Base-by-base conservation (phyloP, 345 rosid genomes). In the Citrus reticulata region DNA sequence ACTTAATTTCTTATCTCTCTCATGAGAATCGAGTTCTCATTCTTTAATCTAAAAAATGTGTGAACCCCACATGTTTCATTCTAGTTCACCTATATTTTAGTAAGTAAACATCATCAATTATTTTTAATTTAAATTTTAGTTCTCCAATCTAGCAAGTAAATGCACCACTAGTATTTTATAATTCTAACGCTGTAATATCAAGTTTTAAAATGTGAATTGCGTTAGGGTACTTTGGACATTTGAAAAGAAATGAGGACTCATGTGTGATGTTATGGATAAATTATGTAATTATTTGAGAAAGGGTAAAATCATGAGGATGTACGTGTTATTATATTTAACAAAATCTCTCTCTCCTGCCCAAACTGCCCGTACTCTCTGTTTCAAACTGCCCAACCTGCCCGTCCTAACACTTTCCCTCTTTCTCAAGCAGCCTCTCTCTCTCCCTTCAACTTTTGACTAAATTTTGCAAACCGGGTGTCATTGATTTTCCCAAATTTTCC, bases 361-460 rank as follows among this genome's bases (percentile, higher is more conserved):
- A 79, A 1, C 86, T 88, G 88, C 88, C 91, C 90, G n/a, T 6
- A 7, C 70, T 73, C 78, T 37, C 58, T 84, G 80, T 86, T 86
- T 81, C 82, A 85, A 85, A 16, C 85, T 93, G 89, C 93, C 93
- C 91, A 68, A 29, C 6, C 83, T 91, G 89, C 97, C 93, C 94
- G 62, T 68, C 74, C 80, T 83, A 83, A 80, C 88, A 78, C 91
- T 86, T 85, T 88, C 88, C 87, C 86, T 86, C 90, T 82, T 81
- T 79, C 83, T 83, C 80, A 79, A 86, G 83, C 82, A 39, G 80
- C 82, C 83, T 73, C 27, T 0, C 2, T 54, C 73, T 77, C 75
- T 80, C 82, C 73, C 82, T 79, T 57, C 22, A 29, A 74, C 83
- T 85, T 90, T 90, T 90, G 93, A 88, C 93, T 84, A 54, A 81